Evolutionary conservation across 352 stramenopile species (phyloP).

Genomic region (Phytophthora sp.): DNA sequence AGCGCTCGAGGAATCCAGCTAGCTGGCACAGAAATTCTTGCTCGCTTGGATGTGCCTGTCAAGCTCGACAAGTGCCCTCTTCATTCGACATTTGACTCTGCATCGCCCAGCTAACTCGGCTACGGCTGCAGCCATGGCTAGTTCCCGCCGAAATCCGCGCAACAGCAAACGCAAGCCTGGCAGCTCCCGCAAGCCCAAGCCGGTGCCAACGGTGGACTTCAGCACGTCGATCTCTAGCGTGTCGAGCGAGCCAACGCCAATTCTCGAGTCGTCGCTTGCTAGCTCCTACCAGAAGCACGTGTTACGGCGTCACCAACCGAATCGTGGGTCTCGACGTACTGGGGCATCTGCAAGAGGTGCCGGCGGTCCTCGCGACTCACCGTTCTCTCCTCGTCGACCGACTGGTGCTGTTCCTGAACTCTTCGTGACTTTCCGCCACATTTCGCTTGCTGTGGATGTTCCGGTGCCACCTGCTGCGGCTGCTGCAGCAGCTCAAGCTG

Average conservation of each 20-base stretch:
- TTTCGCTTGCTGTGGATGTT: constrained; percentile 39
- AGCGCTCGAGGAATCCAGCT: constrained; percentile 11
- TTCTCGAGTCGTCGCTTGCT: constrained; percentile 32
- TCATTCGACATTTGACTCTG: constrained; percentile 31
- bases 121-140: constrained; percentile 17
- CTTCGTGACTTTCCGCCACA: constrained; percentile 40
- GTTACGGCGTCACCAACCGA: constrained; percentile 31
- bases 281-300: constrained; percentile 37
- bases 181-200: constrained; percentile 14
- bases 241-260: constrained; percentile 33
- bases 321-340: constrained; percentile 16
- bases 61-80: not conserved
- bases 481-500: constrained; percentile 25
- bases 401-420: constrained; percentile 31
- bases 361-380: constrained; percentile 14
- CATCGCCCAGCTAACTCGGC: not conserved
- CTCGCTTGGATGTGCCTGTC: too few species aligned
- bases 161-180: constrained; percentile 22
- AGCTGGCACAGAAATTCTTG: not conserved
- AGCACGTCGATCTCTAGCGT: constrained; percentile 36
- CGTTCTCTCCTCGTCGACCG: constrained; percentile 35
- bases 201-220: constrained; percentile 10
- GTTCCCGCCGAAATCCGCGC: constrained; percentile 11
- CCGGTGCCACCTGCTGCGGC: constrained; percentile 27
- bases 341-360: constrained; percentile 1